Evolutionary conservation across 176 grass and related monocot genomes (phyloP).

Genomic region (Dactylis glomerata): DNA sequence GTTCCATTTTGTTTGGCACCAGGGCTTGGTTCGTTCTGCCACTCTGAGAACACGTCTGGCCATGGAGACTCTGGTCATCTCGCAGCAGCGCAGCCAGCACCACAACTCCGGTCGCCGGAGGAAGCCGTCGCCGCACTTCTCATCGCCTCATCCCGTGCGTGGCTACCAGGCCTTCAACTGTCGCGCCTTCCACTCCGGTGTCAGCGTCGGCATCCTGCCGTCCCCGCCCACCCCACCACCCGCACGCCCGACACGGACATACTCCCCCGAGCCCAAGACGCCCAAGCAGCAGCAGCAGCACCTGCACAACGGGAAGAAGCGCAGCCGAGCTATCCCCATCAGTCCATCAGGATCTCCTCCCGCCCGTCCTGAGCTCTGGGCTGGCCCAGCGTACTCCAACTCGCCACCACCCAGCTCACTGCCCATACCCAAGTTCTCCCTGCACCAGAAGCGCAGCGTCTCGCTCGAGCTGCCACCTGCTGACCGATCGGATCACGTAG

Average conservation of each 20-base stretch:
- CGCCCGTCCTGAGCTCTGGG: conserved; percentile 67
- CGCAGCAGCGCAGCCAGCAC: conserved; percentile 58
- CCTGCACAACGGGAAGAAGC: conserved; percentile 39
- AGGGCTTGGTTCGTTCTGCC: conserved; percentile 28
- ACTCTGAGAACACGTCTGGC: not conserved
- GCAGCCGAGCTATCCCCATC: conserved; percentile 64
- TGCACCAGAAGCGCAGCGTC: conserved; percentile 69
- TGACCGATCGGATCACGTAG: conserved; percentile 23
- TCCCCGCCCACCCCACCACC: conserved; percentile 7
- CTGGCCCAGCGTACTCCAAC: conserved; percentile 81
- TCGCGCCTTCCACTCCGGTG: conserved; percentile 58
- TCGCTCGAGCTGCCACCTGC: conserved; percentile 61
- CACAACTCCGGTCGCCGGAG: conserved; percentile 30
- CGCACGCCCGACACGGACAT: not conserved
- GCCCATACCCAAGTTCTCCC: conserved; percentile 84
- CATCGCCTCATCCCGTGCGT: conserved; percentile 26
- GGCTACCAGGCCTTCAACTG: conserved; percentile 63
- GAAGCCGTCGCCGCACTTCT: conserved; percentile 38
- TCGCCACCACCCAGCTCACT: conserved; percentile 88
- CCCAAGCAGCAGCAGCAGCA: conserved; percentile 19
- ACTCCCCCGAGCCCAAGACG: conserved; percentile 45
- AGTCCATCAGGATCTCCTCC: conserved; percentile 46
- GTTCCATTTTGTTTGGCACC: conserved; percentile 10
- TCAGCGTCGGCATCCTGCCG: conserved; percentile 29
- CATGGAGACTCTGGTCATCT: conserved; percentile 74